Percentiles rank a stretch among this genome's conserved stretches.
These are phyloP conservation scores for Boletus huronensis DNA, from an alignment of 768 basidiomycete species.

Conservation along the genomic window DNA sequence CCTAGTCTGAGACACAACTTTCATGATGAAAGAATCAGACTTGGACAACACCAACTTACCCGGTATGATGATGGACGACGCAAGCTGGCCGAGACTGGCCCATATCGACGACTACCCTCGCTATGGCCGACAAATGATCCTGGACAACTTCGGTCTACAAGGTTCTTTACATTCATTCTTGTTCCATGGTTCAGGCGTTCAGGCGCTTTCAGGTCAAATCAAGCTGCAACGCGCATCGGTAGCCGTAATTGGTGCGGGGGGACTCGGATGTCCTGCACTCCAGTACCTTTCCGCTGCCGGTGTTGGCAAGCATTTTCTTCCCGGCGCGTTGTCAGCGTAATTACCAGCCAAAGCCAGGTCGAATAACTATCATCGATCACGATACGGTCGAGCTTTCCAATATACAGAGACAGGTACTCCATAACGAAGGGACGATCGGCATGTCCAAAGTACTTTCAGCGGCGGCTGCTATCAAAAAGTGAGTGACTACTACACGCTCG, in stretches of 20 bases:
- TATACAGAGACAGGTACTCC: slow-evolving; percentile 90
- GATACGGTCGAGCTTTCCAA: slow-evolving; percentile 88
- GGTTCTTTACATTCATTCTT: slow-evolving; percentile 42
- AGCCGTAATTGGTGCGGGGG: slow-evolving; percentile 91
- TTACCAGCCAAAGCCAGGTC: slow-evolving; percentile 47
- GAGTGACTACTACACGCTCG: slow-evolving; percentile 1
- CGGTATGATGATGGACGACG: slow-evolving; percentile 4
- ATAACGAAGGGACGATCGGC: slow-evolving; percentile 68
- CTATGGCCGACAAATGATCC: slow-evolving; percentile 97
- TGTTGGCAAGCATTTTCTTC: slow-evolving; percentile 56
- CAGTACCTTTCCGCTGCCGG: slow-evolving; percentile 94
- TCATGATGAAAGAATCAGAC: not conserved
- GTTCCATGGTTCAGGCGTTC: not conserved
- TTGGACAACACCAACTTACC: not conserved
- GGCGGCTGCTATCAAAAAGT: slow-evolving; percentile 65
- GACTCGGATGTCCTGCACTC: slow-evolving; percentile 91
- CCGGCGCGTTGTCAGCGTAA: not conserved
- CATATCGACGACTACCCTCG: slow-evolving; percentile 72
- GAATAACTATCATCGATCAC: slow-evolving; percentile 83
- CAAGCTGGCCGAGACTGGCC: slow-evolving; percentile 29
- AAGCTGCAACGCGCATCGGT: slow-evolving; percentile 74
- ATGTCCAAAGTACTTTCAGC: slow-evolving; percentile 83
- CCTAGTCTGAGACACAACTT: not conserved
- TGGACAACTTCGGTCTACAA: slow-evolving; percentile 81
- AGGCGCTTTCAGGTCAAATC: slow-evolving; percentile 62